Evolutionary conservation across 2,329 filamentous ascomycete species (phyloP).

Genomic region (Myriosclerotinia scirpicola): DNA sequence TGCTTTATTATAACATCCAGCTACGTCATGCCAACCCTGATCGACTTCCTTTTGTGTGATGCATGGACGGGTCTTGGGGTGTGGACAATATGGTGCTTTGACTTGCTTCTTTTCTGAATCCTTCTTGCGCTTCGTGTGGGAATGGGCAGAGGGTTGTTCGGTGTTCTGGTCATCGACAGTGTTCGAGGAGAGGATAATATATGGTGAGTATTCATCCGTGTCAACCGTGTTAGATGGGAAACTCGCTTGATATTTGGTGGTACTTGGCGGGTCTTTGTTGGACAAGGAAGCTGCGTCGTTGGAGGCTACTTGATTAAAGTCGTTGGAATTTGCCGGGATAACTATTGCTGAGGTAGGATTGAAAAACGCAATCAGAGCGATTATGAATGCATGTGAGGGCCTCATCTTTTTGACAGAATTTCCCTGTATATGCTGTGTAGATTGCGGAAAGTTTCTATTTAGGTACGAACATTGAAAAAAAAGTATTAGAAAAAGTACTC

Average conservation of each 20-base stretch:
- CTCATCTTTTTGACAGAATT: neutral
- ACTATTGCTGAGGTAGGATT: neutral
- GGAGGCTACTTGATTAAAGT: neutral
- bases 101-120: neutral
- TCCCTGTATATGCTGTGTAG: neutral
- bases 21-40: constrained; percentile 2
- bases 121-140: neutral
- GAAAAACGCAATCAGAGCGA: neutral
- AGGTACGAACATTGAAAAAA: too few species aligned
- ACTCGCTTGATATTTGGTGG: neutral
- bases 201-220: neutral
- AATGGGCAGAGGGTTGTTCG: neutral
- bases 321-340: neutral
- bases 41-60: constrained; percentile 15
- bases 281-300: neutral
- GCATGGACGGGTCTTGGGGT: neutral
- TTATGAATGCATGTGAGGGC: neutral
- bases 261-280: neutral
- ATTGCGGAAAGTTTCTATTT: too few species aligned
- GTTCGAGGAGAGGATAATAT: neutral
- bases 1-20: neutral
- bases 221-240: neutral
- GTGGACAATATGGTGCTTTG: neutral
- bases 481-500: too few species aligned
- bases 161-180: too few species aligned